These are phyloP conservation scores for Emiliania huxleyi DNA, from an alignment of 78 protist species.

Conservation along the genomic window DNA sequence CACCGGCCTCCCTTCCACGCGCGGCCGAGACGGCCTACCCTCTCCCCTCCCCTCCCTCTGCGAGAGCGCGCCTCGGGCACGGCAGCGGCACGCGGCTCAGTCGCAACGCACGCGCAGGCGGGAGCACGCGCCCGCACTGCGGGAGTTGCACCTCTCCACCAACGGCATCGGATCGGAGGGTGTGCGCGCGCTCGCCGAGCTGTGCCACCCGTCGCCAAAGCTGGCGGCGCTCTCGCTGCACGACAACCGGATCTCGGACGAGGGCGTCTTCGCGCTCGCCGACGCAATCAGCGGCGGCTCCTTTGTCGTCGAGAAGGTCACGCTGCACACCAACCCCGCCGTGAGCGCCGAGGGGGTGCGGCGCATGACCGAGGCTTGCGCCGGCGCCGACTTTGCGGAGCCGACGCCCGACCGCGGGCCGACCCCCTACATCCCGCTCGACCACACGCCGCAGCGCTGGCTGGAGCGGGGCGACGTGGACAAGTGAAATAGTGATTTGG, in stretches of 20 bases:
- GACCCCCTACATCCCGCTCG: background rate
- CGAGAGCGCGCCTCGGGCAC: too few species aligned
- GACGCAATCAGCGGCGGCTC: background rate
- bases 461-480: background rate
- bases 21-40: too few species aligned
- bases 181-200: background rate
- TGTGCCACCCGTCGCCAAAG: background rate
- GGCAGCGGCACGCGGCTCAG: too few species aligned
- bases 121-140: background rate
- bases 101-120: too few species aligned
- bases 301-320: background rate
- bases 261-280: background rate
- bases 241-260: background rate
- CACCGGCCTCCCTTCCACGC: too few species aligned
- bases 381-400: background rate
- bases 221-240: background rate
- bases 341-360: background rate
- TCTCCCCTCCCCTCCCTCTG: too few species aligned
- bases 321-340: background rate
- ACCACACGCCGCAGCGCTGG: background rate
- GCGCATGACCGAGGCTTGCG: background rate
- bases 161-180: background rate
- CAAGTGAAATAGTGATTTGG: too few species aligned
- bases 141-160: background rate
- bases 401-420: background rate